Base-by-base conservation (phyloP, 768 basidiomycete species). In the Lactifluus subvellereus region DNA sequence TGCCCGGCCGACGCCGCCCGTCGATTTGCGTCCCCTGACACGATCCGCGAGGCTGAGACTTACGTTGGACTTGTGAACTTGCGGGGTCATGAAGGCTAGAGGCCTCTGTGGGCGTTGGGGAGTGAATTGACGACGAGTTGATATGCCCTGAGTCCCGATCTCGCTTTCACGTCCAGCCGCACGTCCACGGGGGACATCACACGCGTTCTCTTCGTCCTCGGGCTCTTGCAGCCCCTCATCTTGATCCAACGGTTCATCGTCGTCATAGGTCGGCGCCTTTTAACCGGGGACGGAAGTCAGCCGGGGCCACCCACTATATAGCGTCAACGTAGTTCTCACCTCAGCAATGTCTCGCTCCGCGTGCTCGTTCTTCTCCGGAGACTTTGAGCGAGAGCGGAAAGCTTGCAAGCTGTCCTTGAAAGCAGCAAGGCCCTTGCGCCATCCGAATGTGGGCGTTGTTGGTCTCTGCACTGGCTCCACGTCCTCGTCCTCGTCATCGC, bases 81-180 rank as follows among this genome's bases (percentile, higher is more conserved):
- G 85, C 0, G 86, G 86, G 1, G 84, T 86, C 82, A 84, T 82
- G 73, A 86, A 87, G 11, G 62, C 50, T 16, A 75, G 72, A 69
- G 48, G 75, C 69, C 35, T 72, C 67, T n/a, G 75, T 71, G 38
- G 77, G 53, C 64, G 50, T 47, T 66, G 65, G 43, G 69, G 63
- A n/a, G 68, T 52, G 43, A 64, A 68, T 14, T 70, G 66, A 47
- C 66, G 61, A 56, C 50, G 50, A 10, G 40, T 33, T 47, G 54
- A 53, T 40, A 38, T 49, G 45, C 45, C 37, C 54, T 50, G 32
- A 54, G 11, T 2, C 35, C 38, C 33, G 30, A 49, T 4, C 42
- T 54, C 22, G 59, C 57, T 59, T 52, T 53, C 60, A 20, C 32
- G 22, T 18, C 61, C 50, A n/a, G 65, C 54, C 8, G 69, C 61